Conservation (phyloP, 1,284 basidiomycete genomes). For the Ceratobasidium papillatum region DNA sequence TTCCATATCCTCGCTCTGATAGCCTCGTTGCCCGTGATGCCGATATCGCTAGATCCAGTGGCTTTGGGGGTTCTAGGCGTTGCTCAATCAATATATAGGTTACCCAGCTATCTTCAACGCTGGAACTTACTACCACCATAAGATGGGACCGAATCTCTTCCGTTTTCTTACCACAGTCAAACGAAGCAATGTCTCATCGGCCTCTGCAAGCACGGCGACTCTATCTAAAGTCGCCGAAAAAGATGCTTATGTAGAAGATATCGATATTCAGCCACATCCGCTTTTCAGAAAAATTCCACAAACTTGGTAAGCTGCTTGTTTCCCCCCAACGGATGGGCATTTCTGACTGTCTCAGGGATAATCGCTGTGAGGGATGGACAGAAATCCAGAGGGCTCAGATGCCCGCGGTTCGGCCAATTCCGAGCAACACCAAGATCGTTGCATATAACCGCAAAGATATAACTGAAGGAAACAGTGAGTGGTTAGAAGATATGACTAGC, state of each 20-base stretch:
- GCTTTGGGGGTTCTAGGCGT: not conserved
- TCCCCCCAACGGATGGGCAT: not conserved
- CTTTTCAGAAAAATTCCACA: conserved; percentile 1
- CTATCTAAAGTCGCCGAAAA: not conserved
- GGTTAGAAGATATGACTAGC: not conserved
- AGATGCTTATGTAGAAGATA: not conserved
- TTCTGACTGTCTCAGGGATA: not conserved
- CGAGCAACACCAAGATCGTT: conserved; percentile 2
- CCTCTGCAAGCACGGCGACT: not conserved
- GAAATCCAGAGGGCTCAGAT: not conserved
- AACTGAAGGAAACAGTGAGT: not conserved
- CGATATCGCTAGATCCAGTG: not conserved
- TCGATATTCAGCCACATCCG: not conserved
- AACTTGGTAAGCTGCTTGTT: not conserved
- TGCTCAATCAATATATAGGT: not conserved
- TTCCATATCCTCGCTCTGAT: not conserved
- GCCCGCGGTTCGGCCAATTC: not conserved
- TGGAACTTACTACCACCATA: not conserved
- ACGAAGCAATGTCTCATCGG: not conserved
- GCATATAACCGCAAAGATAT: conserved; percentile 16
- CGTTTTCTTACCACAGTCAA: not conserved
- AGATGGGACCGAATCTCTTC: not conserved
- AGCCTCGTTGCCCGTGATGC: not conserved
- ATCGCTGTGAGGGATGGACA: not conserved
- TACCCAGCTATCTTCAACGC: not conserved